phyloP scores from a whole-genome alignment of 2,329 filamentous ascomycete species.

The Diaporthe nobilis region DNA sequence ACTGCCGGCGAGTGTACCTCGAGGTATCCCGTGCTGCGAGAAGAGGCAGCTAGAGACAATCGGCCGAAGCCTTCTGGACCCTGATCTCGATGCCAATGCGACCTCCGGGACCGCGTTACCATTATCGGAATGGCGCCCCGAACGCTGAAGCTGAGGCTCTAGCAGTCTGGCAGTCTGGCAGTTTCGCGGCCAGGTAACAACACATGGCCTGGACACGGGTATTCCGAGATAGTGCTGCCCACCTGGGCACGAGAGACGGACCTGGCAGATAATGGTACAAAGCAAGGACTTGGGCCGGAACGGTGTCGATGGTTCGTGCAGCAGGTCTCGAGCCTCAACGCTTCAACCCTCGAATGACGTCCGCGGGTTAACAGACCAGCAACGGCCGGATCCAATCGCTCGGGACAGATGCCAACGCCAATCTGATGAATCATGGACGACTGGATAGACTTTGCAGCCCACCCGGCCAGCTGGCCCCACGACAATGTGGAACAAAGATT shows the following conservation, averaged over 20 bases:
- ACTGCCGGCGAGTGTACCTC: slow-evolving; percentile 18
- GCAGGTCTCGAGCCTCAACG: slow-evolving; percentile 18
- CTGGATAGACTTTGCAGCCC: slow-evolving; percentile 20
- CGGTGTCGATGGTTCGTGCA: neutral
- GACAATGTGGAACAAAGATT: neutral
- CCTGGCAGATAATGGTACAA: neutral
- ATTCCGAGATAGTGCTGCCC: neutral
- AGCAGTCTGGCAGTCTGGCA: neutral
- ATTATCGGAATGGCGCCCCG: neutral
- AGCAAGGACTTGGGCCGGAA: neutral
- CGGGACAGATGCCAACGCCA: slow-evolving; percentile 25
- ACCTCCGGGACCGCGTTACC: slow-evolving; percentile 12
- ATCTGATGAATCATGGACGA: slow-evolving; percentile 30
- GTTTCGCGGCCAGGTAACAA: neutral
- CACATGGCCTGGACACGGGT: neutral
- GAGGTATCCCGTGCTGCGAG: slow-evolving; percentile 19
- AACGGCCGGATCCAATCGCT: slow-evolving; percentile 25
- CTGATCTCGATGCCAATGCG: slow-evolving; percentile 37
- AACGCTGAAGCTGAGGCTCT: slow-evolving; percentile 2
- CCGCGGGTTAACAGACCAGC: slow-evolving; percentile 3
- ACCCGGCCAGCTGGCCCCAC: neutral
- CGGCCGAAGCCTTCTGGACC: slow-evolving; percentile 25
- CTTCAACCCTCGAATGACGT: neutral
- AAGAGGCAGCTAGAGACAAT: slow-evolving; percentile 1
- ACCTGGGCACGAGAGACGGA: no score